Evolutionary conservation across 495 filamentous ascomycete genomes (phyloP).

Genomic region (Neurospora cerealis): DNA sequence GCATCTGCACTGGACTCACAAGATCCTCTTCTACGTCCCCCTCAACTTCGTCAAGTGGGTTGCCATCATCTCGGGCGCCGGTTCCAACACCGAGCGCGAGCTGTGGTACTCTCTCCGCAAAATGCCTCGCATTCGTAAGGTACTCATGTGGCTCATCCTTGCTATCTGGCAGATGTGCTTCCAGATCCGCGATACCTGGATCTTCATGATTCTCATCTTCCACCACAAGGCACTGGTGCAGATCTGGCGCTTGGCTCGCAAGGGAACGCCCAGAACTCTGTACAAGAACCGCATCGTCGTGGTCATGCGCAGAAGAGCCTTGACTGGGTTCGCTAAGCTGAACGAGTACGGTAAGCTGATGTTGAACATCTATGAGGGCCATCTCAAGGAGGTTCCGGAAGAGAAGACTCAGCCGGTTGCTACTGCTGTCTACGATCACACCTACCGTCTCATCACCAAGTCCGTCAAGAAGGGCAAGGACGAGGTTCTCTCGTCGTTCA

Average conservation of each 20-base stretch:
- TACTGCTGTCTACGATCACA: constrained; percentile 12
- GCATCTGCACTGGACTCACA: background rate
- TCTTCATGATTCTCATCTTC: constrained; percentile 13
- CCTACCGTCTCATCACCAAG: constrained; percentile 7
- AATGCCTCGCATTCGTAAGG: background rate
- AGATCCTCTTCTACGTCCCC: background rate
- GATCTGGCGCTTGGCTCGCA: constrained; percentile 12
- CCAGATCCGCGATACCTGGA: constrained; percentile 9
- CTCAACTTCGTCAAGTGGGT: constrained; percentile 12
- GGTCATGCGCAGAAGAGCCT: constrained; percentile 5
- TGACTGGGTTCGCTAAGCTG: constrained; percentile 12
- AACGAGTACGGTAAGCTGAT: constrained; percentile 1
- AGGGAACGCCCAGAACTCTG: constrained; percentile 11
- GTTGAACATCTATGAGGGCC: constrained; percentile 8
- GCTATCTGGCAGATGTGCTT: constrained; percentile 10
- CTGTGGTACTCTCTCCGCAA: constrained; percentile 13
- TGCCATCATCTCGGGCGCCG: constrained; percentile 14
- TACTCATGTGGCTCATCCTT: constrained; percentile 1
- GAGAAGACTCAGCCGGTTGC: background rate
- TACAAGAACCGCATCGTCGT: constrained; percentile 8
- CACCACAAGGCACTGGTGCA: constrained; percentile 11
- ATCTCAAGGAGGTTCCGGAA: background rate
- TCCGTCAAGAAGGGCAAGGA: background rate
- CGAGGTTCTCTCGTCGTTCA: constrained; percentile 3
- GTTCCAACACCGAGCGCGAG: constrained; percentile 17